Percentiles rank a stretch among this genome's conserved stretches.
Conservation (phyloP, 306 rosid genomes). For the Dalbergia cultrata region DNA sequence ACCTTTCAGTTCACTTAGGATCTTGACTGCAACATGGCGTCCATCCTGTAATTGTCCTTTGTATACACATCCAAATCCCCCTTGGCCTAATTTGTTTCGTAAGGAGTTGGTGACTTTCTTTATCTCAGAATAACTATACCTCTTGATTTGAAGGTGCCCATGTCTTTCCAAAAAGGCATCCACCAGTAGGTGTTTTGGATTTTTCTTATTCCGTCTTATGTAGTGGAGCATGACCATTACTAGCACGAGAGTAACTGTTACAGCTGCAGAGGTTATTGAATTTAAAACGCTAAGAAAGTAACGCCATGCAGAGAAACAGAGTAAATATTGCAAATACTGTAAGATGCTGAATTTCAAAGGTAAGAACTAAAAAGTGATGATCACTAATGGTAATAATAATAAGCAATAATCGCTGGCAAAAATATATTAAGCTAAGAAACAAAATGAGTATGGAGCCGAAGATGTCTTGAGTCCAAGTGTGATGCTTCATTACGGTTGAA, state of each 20-base stretch:
- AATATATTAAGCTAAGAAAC: background rate
- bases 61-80: slow-evolving; percentile 47
- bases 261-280: background rate
- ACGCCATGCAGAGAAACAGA: background rate
- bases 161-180: background rate
- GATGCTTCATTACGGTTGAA: background rate
- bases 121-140: background rate
- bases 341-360: background rate
- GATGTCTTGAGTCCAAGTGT: too few species aligned
- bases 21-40: slow-evolving; percentile 38
- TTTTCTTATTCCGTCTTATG: background rate
- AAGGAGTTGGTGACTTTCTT: slow-evolving; percentile 21
- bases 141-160: background rate
- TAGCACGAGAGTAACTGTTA: background rate
- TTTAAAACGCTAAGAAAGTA: background rate
- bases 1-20: slow-evolving; percentile 27
- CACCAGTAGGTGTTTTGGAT: too few species aligned
- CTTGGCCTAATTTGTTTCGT: slow-evolving; percentile 44
- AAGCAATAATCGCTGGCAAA: background rate
- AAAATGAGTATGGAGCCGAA: background rate
- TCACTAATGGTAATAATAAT: too few species aligned
- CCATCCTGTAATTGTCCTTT: slow-evolving; percentile 34
- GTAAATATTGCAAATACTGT: background rate
- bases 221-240: background rate
- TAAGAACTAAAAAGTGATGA: too few species aligned